A percentile compares a stretch with the other conserved stretches of the same genome.
These are phyloP conservation scores for Ocimum tenuiflorum DNA, from an alignment of 257 asterid genomes.

Conservation along the genomic window DNA sequence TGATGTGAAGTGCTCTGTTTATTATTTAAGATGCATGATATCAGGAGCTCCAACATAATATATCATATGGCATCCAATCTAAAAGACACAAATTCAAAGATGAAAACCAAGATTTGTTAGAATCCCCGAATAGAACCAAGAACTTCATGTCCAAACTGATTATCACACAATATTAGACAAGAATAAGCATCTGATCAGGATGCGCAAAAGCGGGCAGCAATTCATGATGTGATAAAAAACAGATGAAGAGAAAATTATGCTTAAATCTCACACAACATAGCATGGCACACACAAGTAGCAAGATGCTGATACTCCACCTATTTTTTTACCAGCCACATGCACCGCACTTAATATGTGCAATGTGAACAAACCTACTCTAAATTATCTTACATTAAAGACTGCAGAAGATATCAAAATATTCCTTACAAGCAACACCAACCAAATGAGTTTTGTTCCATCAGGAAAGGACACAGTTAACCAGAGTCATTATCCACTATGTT, in stretches of 20 bases:
- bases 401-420: conserved; percentile 5
- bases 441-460: background rate
- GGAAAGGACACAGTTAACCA: background rate
- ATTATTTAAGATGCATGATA: background rate
- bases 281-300: background rate
- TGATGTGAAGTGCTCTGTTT: no score
- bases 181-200: background rate
- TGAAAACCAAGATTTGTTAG: no score
- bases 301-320: background rate
- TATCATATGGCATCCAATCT: background rate
- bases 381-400: background rate
- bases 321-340: background rate
- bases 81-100: no score
- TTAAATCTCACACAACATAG: background rate
- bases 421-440: background rate
- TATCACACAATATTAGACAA: background rate
- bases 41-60: background rate
- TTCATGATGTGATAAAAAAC: background rate
- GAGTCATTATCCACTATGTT: no score
- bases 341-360: background rate
- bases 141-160: background rate
- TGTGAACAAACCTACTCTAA: background rate
- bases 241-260: background rate
- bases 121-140: no score
- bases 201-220: background rate